Conservation (phyloP, 2,329 filamentous ascomycete species). For the Ophiostoma australiae region DNA sequence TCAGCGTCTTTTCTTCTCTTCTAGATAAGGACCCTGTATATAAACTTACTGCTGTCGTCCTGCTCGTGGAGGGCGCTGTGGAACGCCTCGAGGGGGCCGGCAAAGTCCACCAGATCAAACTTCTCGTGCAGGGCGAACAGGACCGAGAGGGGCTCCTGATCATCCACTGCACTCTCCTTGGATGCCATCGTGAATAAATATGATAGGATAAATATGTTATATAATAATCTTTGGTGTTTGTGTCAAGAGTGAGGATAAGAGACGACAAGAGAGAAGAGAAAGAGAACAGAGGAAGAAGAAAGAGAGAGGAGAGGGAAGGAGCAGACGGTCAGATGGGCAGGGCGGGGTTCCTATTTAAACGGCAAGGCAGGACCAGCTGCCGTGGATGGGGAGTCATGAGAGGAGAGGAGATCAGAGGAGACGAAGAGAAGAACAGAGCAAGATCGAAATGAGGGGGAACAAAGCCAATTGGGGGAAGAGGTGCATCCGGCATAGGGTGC, state of each 20-base stretch:
- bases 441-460: constrained; percentile 21
- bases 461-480: constrained; percentile 18
- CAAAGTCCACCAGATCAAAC: constrained; percentile 56
- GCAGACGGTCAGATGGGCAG: constrained; percentile 15
- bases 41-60: constrained; percentile 47
- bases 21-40: not conserved
- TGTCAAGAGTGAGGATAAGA: not conserved
- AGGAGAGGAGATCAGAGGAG: not conserved
- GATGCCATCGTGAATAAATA: constrained; percentile 49
- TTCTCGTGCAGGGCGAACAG: constrained; percentile 57
- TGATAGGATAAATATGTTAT: constrained; percentile 22
- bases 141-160: constrained; percentile 53
- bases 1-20: not conserved
- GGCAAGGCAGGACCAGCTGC: not conserved
- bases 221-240: constrained; percentile 3
- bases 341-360: constrained; percentile 25
- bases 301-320: constrained; percentile 10
- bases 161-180: constrained; percentile 55
- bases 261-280: not conserved
- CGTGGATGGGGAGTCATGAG: not conserved
- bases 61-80: constrained; percentile 48
- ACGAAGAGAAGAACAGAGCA: constrained; percentile 15
- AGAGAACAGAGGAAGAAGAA: not conserved
- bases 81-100: constrained; percentile 51
- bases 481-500: constrained; percentile 15